Conservation (phyloP, 192 early-diverging fungal genomes). For the Podila epigama region DNA sequence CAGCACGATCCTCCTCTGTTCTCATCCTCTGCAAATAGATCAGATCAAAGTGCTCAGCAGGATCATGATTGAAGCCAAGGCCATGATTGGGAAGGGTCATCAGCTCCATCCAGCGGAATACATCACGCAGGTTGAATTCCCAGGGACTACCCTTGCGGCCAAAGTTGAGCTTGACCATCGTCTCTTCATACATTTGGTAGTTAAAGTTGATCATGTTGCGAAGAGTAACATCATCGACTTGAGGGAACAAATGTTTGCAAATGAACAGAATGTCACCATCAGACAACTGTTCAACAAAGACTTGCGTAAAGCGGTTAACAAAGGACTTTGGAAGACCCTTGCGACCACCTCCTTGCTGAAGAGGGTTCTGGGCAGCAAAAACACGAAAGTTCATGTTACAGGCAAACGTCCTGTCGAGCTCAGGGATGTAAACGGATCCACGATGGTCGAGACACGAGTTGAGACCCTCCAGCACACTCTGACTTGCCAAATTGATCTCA, state of each 20-base stretch:
- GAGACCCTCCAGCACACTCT: conserved; percentile 97
- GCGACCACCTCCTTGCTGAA: conserved; percentile 95
- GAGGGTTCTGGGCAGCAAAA: conserved; percentile 97
- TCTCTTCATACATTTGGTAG: conserved; percentile 82
- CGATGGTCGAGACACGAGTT: conserved; percentile 99
- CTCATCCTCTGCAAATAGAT: conserved; percentile 94
- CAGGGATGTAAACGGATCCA: conserved; percentile 93
- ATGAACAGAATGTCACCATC: conserved; percentile 85
- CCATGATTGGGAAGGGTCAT: conserved; percentile 58
- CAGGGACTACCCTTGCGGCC: conserved; percentile 83
- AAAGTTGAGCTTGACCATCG: conserved; percentile 81
- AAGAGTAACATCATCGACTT: conserved; percentile 56
- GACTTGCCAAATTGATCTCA: conserved; percentile 98
- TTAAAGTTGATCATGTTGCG: conserved; percentile 84
- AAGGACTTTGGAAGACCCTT: conserved; percentile 98
- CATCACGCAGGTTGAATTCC: conserved; percentile 99
- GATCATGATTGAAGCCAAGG: conserved; percentile 55
- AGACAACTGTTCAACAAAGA: conserved; percentile 87
- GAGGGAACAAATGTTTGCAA: conserved; percentile 60
- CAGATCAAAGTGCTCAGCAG: conserved; percentile 76
- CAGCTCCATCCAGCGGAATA: conserved; percentile 92
- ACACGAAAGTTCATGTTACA: conserved; percentile 86
- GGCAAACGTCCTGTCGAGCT: conserved; percentile 88
- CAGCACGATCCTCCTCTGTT: conserved; percentile 73
- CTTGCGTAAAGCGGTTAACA: conserved; percentile 95